A percentile compares a stretch with the other conserved stretches of the same genome.
Conservation (phyloP, 345 rosid species). For the Eucalyptus victrix region DNA sequence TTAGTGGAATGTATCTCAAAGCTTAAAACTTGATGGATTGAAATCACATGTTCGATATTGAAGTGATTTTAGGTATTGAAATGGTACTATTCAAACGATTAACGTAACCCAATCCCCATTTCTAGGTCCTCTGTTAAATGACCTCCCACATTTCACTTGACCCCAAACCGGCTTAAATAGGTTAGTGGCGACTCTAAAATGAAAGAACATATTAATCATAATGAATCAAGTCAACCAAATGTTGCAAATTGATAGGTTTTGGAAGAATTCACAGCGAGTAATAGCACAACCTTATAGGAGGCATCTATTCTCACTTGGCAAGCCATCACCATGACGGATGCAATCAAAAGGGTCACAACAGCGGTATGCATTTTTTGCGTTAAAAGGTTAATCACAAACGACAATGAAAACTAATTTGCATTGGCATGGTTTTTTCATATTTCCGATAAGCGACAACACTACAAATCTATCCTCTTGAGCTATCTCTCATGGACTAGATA, state of each 20-base stretch:
- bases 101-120: not conserved
- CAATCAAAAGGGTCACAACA: not conserved
- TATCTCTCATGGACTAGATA: not conserved
- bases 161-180: not conserved
- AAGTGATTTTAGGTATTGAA: not conserved
- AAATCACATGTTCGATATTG: no score
- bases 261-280: not conserved
- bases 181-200: not conserved
- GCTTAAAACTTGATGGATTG: not conserved
- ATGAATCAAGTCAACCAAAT: not conserved
- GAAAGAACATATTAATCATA: not conserved
- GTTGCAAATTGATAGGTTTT: not conserved
- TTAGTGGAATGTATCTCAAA: not conserved
- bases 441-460: not conserved
- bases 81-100: not conserved
- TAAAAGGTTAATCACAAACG: not conserved
- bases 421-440: not conserved
- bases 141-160: not conserved
- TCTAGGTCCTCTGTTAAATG: not conserved
- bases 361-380: not conserved
- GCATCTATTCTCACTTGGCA: not conserved
- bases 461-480: not conserved
- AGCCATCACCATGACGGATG: not conserved
- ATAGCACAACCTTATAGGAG: not conserved
- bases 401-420: not conserved